Percentiles rank a stretch among this genome's conserved stretches.
Evolutionary conservation across 2,329 filamentous ascomycete genomes (phyloP).

Genomic region (Aureobasidium sp.): DNA sequence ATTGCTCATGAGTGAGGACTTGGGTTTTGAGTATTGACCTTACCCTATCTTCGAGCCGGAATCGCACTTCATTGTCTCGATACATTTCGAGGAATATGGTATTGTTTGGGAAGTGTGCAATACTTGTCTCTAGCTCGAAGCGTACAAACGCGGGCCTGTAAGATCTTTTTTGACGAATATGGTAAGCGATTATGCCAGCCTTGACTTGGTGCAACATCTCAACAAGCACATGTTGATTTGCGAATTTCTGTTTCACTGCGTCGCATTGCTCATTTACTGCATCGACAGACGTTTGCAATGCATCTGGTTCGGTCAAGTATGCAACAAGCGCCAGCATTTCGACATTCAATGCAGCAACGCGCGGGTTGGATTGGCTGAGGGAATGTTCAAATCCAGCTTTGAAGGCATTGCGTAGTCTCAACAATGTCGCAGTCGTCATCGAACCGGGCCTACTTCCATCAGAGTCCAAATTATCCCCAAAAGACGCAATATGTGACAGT

Average conservation of each 20-base stretch:
- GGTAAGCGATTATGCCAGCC: slow-evolving; percentile 58
- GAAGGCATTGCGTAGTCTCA: slow-evolving; percentile 30
- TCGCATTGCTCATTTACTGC: slow-evolving; percentile 37
- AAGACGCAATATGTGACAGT: slow-evolving; percentile 29
- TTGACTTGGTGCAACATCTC: slow-evolving; percentile 65
- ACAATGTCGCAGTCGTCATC: neutral
- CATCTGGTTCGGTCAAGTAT: slow-evolving; percentile 51
- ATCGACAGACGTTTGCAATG: slow-evolving; percentile 33
- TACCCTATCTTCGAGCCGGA: slow-evolving; percentile 69
- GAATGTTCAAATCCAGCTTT: slow-evolving; percentile 49
- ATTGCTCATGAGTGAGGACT: slow-evolving; percentile 25
- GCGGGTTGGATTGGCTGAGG: slow-evolving; percentile 44
- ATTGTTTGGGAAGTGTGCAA: slow-evolving; percentile 65
- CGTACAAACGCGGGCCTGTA: slow-evolving; percentile 64
- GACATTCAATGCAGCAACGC: slow-evolving; percentile 48
- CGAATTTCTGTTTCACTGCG: slow-evolving; percentile 25
- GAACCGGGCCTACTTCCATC: neutral
- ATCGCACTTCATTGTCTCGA: slow-evolving; percentile 64
- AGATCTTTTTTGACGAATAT: slow-evolving; percentile 55
- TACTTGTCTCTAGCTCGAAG: slow-evolving; percentile 52
- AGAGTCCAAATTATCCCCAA: slow-evolving; percentile 8
- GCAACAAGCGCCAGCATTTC: slow-evolving; percentile 59
- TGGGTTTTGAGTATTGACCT: slow-evolving; percentile 53
- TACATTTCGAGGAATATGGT: slow-evolving; percentile 67
- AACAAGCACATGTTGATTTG: neutral